Evolutionary conservation across 1,139 yeast genomes (phyloP), one percentile per base, ranked within the genome.

Genomic region (Yamadazyma atmosphaerica): DNA sequence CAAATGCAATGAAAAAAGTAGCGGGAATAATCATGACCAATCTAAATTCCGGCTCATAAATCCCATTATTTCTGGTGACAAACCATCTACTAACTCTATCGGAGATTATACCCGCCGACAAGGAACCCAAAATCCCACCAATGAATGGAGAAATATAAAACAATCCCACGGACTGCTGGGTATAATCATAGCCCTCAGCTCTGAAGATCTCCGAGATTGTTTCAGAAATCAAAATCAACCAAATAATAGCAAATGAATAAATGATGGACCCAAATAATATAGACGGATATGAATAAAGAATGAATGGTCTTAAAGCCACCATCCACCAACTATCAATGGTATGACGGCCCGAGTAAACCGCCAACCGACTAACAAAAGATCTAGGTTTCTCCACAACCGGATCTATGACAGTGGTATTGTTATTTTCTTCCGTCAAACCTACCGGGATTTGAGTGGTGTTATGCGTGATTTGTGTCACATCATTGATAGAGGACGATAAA

Each of bases 21-120:
- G 81, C 47, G 1, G 83, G 82, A 5, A 74, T 36, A 24, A 77
- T 60, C 83, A 79, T 77, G 14, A 78, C 42, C 30, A 80, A 60
- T 33, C 86, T 65, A 51, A 73, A 79, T 52, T 80, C 86, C 2
- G 86, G 85, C 58, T 80, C 86, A 54, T 79, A 80, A 11, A 76
- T 57, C 2, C 85, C 85, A 25, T 65, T 54, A 45, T 80, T 80
- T 32, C 57, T 58, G 14, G 50, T 42, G 10, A 72, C 68, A 38
- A 68, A 42, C 33, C 37, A 56, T 40, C 76, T 51, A 15, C 70
- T 74, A 18, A 79, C 34, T 19, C 68, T 44, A 50, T 80, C 86
- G 4, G 81, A 72, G 5, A 67, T 41, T 17, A 68, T 50, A 1
- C 86, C 86, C 10, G 81, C 79, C 9, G 68, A 54, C 16, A 77